phyloP scores from a whole-genome alignment of 768 basidiomycete genomes.

The Suillus ampliporus region DNA sequence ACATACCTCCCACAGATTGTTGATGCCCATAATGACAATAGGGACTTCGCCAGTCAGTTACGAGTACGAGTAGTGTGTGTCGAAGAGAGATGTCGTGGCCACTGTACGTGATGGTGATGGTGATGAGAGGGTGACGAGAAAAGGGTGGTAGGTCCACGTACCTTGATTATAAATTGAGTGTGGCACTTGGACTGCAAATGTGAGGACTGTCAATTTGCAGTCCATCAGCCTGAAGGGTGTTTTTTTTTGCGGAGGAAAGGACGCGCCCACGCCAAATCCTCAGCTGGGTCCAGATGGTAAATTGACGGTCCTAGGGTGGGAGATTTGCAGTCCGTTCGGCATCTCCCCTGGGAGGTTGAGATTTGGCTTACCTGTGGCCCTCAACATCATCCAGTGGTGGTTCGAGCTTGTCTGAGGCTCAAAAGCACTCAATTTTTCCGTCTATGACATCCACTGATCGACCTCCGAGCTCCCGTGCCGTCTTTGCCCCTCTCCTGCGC shows the following conservation, averaged over 20 bases:
- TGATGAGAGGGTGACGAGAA: not conserved
- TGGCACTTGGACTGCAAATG: not conserved
- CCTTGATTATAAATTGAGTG: not conserved
- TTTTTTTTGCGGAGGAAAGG: not conserved
- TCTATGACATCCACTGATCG: not conserved
- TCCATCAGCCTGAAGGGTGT: not conserved
- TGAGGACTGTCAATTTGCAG: not conserved
- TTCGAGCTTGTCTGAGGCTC: not conserved
- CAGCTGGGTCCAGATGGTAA: not conserved
- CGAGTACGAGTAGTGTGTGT: too few species aligned
- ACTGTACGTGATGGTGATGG: too few species aligned
- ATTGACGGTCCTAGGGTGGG: not conserved
- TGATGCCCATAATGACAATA: not conserved
- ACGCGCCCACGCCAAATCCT: not conserved
- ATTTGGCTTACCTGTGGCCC: not conserved
- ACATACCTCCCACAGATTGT: not conserved
- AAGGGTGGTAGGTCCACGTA: too few species aligned
- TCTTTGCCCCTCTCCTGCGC: too few species aligned
- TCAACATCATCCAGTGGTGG: not conserved
- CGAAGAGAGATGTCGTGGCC: too few species aligned
- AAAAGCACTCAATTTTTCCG: not conserved
- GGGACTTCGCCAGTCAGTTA: too few species aligned
- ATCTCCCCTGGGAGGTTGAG: not conserved
- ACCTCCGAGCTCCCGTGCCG: too few species aligned
- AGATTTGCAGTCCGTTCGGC: not conserved